A percentile compares a stretch with the other conserved stretches of the same genome.
Evolutionary conservation across 106 monocot species (phyloP).

Genomic region (Agapanthus africanus): DNA sequence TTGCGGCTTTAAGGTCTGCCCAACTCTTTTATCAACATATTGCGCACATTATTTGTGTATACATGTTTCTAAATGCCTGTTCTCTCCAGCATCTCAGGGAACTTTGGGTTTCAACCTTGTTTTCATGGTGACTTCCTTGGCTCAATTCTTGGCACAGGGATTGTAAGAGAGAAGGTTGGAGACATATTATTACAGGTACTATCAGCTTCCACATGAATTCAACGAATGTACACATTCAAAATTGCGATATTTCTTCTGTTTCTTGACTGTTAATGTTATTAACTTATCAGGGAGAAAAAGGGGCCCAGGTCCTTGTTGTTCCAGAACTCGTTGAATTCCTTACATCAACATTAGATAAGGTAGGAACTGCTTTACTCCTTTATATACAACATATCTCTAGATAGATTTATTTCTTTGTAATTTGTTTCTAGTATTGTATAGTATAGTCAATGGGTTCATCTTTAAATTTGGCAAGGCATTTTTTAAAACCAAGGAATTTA

Average conservation of each 20-base stretch:
- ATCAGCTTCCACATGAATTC: background rate
- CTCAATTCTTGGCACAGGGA: constrained; percentile 79
- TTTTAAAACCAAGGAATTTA: too few species aligned
- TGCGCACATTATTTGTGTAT: background rate
- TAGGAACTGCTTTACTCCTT: too few species aligned
- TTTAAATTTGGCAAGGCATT: too few species aligned
- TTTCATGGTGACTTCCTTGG: constrained; percentile 98
- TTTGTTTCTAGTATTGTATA: too few species aligned
- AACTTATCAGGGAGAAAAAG: constrained; percentile 59
- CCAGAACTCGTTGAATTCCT: constrained; percentile 87
- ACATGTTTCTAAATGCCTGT: constrained; percentile 21
- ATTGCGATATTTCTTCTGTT: background rate
- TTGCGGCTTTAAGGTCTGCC: constrained; percentile 78
- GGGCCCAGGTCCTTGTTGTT: constrained; percentile 85
- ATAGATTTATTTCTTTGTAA: too few species aligned
- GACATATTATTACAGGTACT: constrained; percentile 91
- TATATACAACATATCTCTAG: too few species aligned
- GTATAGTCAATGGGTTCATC: too few species aligned
- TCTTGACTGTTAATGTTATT: background rate
- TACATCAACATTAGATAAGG: constrained; percentile 62
- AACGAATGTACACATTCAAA: background rate
- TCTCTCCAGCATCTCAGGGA: constrained; percentile 72
- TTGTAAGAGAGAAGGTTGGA: constrained; percentile 81
- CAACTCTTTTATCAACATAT: background rate
- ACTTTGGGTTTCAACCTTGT: constrained; percentile 79